Evolutionary conservation across 2,329 filamentous ascomycete species (phyloP).

Genomic region (Fusarium brachygibbosum): DNA sequence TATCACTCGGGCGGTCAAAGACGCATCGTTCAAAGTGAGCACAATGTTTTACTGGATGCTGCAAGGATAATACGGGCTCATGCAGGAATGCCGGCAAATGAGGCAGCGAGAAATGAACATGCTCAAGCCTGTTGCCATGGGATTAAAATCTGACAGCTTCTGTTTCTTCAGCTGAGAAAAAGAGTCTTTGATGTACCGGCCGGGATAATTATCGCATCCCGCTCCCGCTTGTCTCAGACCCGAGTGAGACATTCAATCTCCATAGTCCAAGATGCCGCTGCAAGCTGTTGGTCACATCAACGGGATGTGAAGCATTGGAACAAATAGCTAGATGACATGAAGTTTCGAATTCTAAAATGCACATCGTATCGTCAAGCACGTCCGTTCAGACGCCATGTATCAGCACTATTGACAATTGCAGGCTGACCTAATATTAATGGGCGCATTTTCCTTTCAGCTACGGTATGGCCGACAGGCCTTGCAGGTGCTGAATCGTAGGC

Average conservation of each 20-base stretch:
- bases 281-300: neutral
- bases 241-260: neutral
- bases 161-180: neutral
- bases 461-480: neutral
- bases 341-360: neutral
- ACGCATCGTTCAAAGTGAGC: slow-evolving; percentile 9
- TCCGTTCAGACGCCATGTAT: neutral
- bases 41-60: slow-evolving; percentile 15
- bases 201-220: neutral
- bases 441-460: neutral
- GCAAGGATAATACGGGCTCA: slow-evolving; percentile 10
- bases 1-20: slow-evolving; percentile 13
- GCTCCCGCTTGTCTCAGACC: neutral
- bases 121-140: neutral
- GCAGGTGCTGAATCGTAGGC: neutral
- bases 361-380: too few species aligned
- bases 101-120: neutral
- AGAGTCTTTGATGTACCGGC: neutral
- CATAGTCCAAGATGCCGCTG: neutral
- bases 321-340: neutral
- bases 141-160: neutral
- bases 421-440: neutral
- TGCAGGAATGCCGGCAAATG: slow-evolving; percentile 19
- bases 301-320: too few species aligned
- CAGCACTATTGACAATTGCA: neutral